Evolutionary conservation across 2,329 filamentous ascomycete species (phyloP), one percentile per base, ranked within the genome.

Genomic region (Aspergillus sp.): DNA sequence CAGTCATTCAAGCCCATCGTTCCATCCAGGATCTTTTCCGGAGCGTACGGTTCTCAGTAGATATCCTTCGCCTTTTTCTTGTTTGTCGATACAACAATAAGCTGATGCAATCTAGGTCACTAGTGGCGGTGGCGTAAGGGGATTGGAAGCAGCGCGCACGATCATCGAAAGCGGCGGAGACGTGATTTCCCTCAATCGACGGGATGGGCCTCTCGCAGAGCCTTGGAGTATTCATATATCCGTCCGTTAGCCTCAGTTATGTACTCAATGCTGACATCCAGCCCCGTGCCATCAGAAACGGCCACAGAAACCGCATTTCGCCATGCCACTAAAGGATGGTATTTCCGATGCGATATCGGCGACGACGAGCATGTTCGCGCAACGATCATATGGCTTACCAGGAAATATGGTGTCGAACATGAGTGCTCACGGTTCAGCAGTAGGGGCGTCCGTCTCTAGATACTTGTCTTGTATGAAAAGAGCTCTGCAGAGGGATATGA

Each of bases 161-260:
- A 64, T 75, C 1, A 55, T 75, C 7, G 71, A 75, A 59, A 67
- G 61, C 16, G 73, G 73, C n/a, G 74, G 67, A 10, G 72, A 75
- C 52, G 69, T 74, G 1, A 64, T 75, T 4, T 71, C 69, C 42
- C 60, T 75, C 0, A 73, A 77, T 58, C 49, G 71, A 12, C 24
- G 62, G 2, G 49, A 58, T 9, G 39, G 18, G 1, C 56, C 60
- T 12, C 56, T 39, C 12, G 18, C 54, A 16, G 2, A 67, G 63
- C n/a, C 58, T 3, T 63, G 61, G 57, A 20, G 64, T 64, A 42
- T 3, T 2, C 14, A n/a, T 24, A 6, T 22, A 14, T 16, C 9
- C 5, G 31, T n/a, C 20, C 14, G 1, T 16, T 9, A 10, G 31
- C 6, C 26, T 7, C 6, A 4, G 26, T 29, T 29, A 9, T 29